Evolutionary conservation across 352 stramenopile genomes (phyloP).

Genomic region (Pythium rhizo-oryzae): DNA sequence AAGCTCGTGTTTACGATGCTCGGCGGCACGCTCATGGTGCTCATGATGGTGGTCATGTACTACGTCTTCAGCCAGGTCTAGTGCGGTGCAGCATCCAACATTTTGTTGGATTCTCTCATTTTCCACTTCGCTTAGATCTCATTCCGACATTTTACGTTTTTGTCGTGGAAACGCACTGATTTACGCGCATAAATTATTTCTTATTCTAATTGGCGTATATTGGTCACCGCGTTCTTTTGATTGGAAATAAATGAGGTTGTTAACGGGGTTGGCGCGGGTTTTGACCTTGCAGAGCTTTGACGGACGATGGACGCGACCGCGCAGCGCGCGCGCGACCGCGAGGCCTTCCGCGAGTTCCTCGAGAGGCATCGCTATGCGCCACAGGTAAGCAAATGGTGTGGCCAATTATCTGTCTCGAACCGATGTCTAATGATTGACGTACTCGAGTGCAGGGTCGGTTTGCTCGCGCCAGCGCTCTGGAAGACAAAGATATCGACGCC

Average conservation of each 20-base stretch:
- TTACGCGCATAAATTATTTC: not conserved
- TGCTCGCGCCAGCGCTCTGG: constrained; percentile 31
- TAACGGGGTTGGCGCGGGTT: not conserved
- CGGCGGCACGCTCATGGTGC: constrained; percentile 58
- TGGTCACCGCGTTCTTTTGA: not conserved
- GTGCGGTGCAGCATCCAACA: not conserved
- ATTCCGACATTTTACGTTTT: constrained; percentile 23
- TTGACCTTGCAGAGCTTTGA: not conserved
- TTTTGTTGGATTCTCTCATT: not conserved
- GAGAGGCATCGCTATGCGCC: constrained; percentile 43
- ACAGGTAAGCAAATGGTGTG: too few relatives aligned
- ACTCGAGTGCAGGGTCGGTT: constrained; percentile 34
- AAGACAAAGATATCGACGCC: constrained; percentile 53
- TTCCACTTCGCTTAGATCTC: constrained; percentile 4
- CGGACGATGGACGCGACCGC: constrained; percentile 23
- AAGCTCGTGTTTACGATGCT: constrained; percentile 74
- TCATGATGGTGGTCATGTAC: constrained; percentile 83
- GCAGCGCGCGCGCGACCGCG: constrained; percentile 33
- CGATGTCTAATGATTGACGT: not conserved
- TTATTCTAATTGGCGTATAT: not conserved
- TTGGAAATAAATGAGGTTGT: not conserved
- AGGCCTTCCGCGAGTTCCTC: constrained; percentile 49
- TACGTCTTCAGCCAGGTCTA: constrained; percentile 57
- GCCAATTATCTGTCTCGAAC: not conserved
- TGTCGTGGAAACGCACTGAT: not conserved